Evolutionary conservation across 495 filamentous ascomycete species (phyloP), one percentile per base, ranked within the genome.

Genomic region (Penicillium riverlandense): DNA sequence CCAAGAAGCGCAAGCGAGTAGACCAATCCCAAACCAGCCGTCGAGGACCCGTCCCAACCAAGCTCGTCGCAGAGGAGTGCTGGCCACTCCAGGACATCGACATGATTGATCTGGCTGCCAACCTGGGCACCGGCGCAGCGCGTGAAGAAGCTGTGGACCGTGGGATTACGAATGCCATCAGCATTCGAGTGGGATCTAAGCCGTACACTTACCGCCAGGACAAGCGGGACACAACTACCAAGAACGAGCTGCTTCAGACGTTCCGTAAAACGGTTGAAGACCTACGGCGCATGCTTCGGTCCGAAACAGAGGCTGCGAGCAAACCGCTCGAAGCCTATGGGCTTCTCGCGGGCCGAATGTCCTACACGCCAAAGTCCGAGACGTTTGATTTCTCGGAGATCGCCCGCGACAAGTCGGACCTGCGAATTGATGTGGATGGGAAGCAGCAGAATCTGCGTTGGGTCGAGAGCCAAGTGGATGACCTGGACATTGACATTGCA

Each of bases 21-120:
- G 90, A 97, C 38, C 77, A 78, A 16, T 83, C 72, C 49, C 65
- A 59, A 13, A 55, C 64, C 41, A 63, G 74, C 35, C 75, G 80
- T 34, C 63, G 67, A 40, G 76, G 79, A 10, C 75, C 77, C n/a
- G 72, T 82, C 12, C 72, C 80, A 30, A 83, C 81, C 6, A 92
- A 92, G 55, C 76, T 95, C 27, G 84, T 96, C 1, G 91, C 94
- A 0, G 91, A 96, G 59, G 77, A 88, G 35, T 99, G 92, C 62
- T 99, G 90, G 90, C 86, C 88, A 22, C 69, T 99, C 33, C 76
- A 94, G 40, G 94, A 97, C 45, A 87, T 97, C 31, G 88, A 95
- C 61, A 84, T 97, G 57, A 83, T 91, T 9, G 92, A 99, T 62
- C 78, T 98, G 53, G 76, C 72, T 9, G 71, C 75, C 14, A 74